phyloP scores from a whole-genome alignment of 306 rosid species.

The Gleditsia sinensis region DNA sequence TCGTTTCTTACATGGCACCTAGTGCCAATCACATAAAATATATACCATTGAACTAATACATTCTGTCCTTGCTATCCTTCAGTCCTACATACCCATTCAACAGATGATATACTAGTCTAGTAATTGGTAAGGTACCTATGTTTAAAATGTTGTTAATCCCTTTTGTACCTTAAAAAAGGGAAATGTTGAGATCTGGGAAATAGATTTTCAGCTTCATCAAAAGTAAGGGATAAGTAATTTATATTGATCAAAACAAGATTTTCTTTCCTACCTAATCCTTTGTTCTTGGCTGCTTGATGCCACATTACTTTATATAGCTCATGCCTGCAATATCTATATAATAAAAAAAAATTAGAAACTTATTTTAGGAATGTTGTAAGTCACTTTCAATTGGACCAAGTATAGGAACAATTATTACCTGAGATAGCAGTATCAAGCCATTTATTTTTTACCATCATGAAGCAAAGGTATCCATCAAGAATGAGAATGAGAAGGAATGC shows the following conservation, averaged over 20 bases:
- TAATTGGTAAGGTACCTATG: neutral
- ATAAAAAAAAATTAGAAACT: too few relatives aligned
- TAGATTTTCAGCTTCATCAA: neutral
- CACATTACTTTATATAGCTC: neutral
- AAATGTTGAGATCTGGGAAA: neutral
- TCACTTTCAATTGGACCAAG: slow-evolving; percentile 27
- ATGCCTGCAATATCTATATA: slow-evolving; percentile 31
- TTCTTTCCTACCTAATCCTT: slow-evolving; percentile 22
- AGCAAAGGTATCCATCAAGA: slow-evolving; percentile 27
- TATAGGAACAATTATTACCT: slow-evolving; percentile 29
- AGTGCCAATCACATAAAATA: neutral
- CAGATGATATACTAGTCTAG: neutral
- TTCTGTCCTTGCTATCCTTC: neutral
- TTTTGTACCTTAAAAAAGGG: neutral
- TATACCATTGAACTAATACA: neutral
- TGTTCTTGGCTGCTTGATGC: slow-evolving; percentile 20
- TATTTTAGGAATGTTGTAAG: neutral
- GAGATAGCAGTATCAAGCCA: slow-evolving; percentile 28
- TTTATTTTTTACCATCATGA: slow-evolving; percentile 28
- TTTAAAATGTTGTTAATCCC: neutral
- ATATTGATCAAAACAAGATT: neutral
- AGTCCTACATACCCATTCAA: neutral
- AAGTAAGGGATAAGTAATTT: neutral
- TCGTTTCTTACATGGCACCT: neutral
- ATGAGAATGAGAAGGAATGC: slow-evolving; percentile 5